Evolutionary conservation across 192 early-diverging fungal genomes (phyloP).

Genomic region (Lobosporangium transversale): DNA sequence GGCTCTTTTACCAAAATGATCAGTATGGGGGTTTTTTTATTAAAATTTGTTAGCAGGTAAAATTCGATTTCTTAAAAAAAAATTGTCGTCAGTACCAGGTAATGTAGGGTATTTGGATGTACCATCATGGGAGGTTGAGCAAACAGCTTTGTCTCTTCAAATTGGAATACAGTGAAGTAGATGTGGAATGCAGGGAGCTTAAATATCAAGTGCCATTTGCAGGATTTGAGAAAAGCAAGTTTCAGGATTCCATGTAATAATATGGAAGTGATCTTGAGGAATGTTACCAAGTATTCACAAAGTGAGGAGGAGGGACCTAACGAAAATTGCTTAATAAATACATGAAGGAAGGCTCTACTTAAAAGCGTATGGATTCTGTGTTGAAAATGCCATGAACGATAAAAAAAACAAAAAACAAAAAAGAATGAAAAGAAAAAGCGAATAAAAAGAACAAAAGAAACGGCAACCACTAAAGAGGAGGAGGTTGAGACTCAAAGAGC

Average conservation of each 20-base stretch:
- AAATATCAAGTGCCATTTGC: constrained; percentile 81
- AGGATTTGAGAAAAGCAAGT: constrained; percentile 65
- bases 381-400: too few relatives aligned
- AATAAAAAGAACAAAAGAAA: too few relatives aligned
- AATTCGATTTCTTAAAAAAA: constrained; percentile 83
- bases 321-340: too few relatives aligned
- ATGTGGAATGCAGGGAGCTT: constrained; percentile 78
- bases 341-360: too few relatives aligned
- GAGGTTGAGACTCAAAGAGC: too few relatives aligned
- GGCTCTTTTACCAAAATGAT: constrained; percentile 89
- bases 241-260: constrained; percentile 60
- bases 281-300: too few relatives aligned
- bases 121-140: constrained; percentile 74
- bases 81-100: constrained; percentile 83
- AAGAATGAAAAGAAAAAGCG: too few relatives aligned
- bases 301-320: too few relatives aligned
- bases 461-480: too few relatives aligned
- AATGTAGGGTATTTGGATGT: constrained; percentile 59
- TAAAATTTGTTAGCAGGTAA: constrained; percentile 66
- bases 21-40: constrained; percentile 82
- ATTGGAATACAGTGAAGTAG: constrained; percentile 64
- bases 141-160: constrained; percentile 75
- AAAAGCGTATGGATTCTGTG: too few relatives aligned
- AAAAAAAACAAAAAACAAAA: too few relatives aligned
- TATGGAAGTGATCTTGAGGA: constrained; percentile 84